Evolutionary conservation across 345 rosid genomes (phyloP).

Genomic region (Pistacia integerrima): DNA sequence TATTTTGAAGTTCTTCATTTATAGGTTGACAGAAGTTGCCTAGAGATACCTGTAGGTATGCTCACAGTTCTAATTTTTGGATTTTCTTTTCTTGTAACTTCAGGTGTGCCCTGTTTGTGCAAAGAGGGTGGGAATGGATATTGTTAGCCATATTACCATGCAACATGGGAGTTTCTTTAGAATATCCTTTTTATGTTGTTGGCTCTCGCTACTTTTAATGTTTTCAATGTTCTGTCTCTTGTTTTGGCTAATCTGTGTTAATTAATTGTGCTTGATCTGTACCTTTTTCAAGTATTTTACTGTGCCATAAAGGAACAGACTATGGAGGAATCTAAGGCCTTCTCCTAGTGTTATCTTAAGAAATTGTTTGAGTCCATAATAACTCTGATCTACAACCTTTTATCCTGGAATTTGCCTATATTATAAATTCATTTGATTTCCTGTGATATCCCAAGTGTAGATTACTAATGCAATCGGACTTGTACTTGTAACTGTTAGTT

Average conservation of each 20-base stretch:
- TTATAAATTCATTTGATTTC: background rate
- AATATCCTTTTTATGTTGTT: conserved; percentile 58
- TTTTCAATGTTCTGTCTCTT: background rate
- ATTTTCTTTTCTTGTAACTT: conserved; percentile 24
- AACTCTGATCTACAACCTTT: background rate
- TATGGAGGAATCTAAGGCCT: background rate
- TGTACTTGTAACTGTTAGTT: background rate
- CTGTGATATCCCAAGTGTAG: background rate
- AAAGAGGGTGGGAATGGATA: conserved; percentile 67
- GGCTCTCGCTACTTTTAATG: background rate
- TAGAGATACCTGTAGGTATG: background rate
- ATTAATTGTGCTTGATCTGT: background rate
- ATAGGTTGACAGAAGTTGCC: background rate
- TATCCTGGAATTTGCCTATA: background rate
- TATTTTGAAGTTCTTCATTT: background rate
- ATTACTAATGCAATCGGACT: background rate
- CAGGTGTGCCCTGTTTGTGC: conserved; percentile 84
- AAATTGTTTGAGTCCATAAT: background rate
- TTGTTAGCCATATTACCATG: conserved; percentile 69
- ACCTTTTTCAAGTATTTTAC: background rate
- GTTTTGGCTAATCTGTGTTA: background rate
- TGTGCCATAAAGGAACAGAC: background rate
- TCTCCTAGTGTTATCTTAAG: background rate
- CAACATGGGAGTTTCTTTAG: conserved; percentile 74
- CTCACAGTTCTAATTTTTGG: conserved; percentile 24